A percentile compares a stretch with the other conserved stretches of the same genome.
Conservation (phyloP, 2,329 filamentous ascomycete genomes). For the Penicillium expansum region DNA sequence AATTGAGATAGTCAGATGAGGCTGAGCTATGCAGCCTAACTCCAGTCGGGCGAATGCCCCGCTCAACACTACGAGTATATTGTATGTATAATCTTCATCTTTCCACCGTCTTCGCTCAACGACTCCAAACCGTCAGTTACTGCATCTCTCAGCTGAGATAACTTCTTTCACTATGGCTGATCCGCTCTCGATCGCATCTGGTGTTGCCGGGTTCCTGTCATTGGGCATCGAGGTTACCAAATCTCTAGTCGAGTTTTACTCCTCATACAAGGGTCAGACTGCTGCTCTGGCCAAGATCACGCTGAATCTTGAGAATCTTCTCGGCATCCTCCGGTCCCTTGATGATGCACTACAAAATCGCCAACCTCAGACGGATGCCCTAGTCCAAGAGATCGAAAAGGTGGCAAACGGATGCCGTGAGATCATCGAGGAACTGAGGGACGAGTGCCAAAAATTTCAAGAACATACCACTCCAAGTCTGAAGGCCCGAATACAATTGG, state of each 20-base stretch:
- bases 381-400: conserved; percentile 5
- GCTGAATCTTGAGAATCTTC: conserved; percentile 7
- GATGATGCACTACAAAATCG: background rate
- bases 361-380: background rate
- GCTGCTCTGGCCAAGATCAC: conserved; percentile 25
- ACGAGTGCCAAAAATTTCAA: conserved; percentile 8
- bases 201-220: conserved; percentile 36
- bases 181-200: conserved; percentile 28
- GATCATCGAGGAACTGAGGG: conserved; percentile 5
- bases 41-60: background rate
- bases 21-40: background rate
- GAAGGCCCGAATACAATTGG: conserved; percentile 4
- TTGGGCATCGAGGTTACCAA: conserved; percentile 39
- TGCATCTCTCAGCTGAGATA: background rate
- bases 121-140: background rate
- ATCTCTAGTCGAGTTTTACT: conserved; percentile 36
- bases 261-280: conserved; percentile 26
- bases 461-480: background rate
- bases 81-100: background rate
- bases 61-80: too few species aligned
- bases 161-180: conserved; percentile 19
- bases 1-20: too few species aligned
- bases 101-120: background rate
- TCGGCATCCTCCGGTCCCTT: background rate
- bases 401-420: background rate